Evolutionary conservation across 129 eudicot genomes (phyloP), one percentile per base, ranked within the genome.

Genomic region (Flaveria trinervia): DNA sequence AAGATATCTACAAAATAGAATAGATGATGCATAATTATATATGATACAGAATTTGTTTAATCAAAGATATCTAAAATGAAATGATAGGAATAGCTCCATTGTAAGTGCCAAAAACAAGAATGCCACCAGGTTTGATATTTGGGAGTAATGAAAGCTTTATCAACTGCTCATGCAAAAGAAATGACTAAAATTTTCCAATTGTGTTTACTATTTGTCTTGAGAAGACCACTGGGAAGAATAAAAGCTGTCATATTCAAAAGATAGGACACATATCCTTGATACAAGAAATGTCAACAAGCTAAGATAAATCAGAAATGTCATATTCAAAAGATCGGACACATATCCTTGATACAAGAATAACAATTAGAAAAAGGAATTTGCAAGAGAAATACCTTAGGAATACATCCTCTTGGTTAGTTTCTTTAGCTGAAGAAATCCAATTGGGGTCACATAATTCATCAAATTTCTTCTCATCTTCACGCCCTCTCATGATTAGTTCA

Each of bases 361-460:
- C 3, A 1, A 12, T 15, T 6, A 7, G 28, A 60, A 71, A 56
- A 33, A 39, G 17, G 70, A 72, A 11, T 33, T 52, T 70, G 41
- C 61, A 18, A 17, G 62, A 80, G 72, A 45, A 50, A 49, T 85
- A 94, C 98, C 95, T 88, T 76, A 39, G 84, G 74, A 84, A 91
- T 51, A 91, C 87, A 67, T 89, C 97, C 81, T 91, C 96, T 72
- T 94, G 90, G 71, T 85, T 76, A 55, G 66, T 81, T 44, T 89
- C 83, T 23, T 49, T 76, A 74, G 74, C 59, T 12, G 88, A 79
- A 80, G 96, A 87, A 52, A 91, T 84, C 93, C 92, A 86, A 79
- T 80, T 82, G 41, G 88, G 91, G 77, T 91, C 92, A 81, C 68
- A 65, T 15, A 86, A 50, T 71, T 74, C 83, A 84, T 85, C 86